phyloP scores from a whole-genome alignment of 495 filamentous ascomycete genomes.

The Trichoderma reesei region DNA sequence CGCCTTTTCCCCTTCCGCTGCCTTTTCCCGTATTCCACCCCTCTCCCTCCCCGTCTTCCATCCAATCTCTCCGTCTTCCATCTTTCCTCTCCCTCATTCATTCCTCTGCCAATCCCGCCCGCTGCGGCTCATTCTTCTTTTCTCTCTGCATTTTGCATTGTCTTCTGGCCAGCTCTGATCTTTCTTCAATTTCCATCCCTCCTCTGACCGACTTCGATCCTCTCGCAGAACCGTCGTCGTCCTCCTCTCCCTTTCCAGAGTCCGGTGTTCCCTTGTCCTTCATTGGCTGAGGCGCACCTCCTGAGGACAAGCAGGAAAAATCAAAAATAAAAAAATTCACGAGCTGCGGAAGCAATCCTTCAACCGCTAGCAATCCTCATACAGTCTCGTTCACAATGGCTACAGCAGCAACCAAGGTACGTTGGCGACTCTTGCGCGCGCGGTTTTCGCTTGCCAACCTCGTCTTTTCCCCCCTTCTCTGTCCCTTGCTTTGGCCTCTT shows the following conservation, averaged over 20 bases:
- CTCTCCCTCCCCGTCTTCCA: constrained; percentile 5
- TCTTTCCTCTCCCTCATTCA: constrained; percentile 4
- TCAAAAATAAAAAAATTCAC: too few relatives aligned
- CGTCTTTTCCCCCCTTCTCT: background rate
- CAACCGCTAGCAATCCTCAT: background rate
- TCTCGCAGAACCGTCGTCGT: background rate
- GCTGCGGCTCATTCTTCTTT: constrained; percentile 7
- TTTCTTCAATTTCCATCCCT: background rate
- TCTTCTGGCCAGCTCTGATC: constrained; percentile 7
- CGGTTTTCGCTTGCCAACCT: background rate
- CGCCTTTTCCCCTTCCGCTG: too few relatives aligned
- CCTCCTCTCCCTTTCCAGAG: background rate
- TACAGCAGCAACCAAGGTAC: constrained; percentile 11
- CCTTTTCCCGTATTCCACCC: constrained; percentile 9
- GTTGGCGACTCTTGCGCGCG: background rate
- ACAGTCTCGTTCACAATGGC: constrained; percentile 6
- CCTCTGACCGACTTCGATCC: background rate
- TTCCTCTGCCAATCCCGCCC: constrained; percentile 9
- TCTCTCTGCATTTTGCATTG: constrained; percentile 1
- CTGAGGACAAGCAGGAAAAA: constrained; percentile 1
- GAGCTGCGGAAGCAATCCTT: constrained; percentile 2
- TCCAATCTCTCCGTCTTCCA: too few relatives aligned
- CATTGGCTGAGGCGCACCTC: background rate
- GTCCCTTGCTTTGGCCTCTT: background rate
- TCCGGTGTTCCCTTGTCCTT: background rate